Percentiles rank a stretch among this genome's conserved stretches.
phyloP scores from a whole-genome alignment of 2,329 filamentous ascomycete species.

The Clarireedia monteithiana region DNA sequence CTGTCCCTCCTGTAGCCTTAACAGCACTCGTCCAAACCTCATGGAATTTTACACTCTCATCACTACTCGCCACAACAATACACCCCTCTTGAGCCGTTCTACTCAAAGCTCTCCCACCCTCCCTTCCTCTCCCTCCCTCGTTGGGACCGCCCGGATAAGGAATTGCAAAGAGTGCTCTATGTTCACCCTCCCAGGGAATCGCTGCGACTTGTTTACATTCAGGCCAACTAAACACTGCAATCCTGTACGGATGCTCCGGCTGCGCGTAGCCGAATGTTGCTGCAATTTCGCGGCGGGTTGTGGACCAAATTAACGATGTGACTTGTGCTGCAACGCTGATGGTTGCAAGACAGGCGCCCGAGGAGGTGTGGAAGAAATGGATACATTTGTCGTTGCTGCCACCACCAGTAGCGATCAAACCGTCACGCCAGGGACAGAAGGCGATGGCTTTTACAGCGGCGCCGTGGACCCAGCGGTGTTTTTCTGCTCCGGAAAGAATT shows the following conservation, averaged over 20 bases:
- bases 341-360: constrained; percentile 76
- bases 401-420: constrained; percentile 81
- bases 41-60: constrained; percentile 90
- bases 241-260: constrained; percentile 79
- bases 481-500: constrained; percentile 49
- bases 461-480: constrained; percentile 68
- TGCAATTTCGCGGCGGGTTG: constrained; percentile 74
- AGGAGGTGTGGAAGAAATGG: constrained; percentile 85
- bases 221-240: constrained; percentile 93
- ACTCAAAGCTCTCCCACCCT: constrained; percentile 46
- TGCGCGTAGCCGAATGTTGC: constrained; percentile 93
- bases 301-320: constrained; percentile 86
- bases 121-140: constrained; percentile 26
- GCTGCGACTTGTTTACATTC: constrained; percentile 78
- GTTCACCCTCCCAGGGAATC: constrained; percentile 74
- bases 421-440: constrained; percentile 90
- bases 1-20: constrained; percentile 42
- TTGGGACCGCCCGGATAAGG: constrained; percentile 63
- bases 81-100: constrained; percentile 65
- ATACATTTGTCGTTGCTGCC: constrained; percentile 93
- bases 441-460: constrained; percentile 95
- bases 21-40: constrained; percentile 75
- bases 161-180: constrained; percentile 80
- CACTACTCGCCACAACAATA: constrained; percentile 85
- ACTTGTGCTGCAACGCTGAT: constrained; percentile 93